phyloP scores from a whole-genome alignment of 139 green algal genomes.

The Chlorella sp. region DNA sequence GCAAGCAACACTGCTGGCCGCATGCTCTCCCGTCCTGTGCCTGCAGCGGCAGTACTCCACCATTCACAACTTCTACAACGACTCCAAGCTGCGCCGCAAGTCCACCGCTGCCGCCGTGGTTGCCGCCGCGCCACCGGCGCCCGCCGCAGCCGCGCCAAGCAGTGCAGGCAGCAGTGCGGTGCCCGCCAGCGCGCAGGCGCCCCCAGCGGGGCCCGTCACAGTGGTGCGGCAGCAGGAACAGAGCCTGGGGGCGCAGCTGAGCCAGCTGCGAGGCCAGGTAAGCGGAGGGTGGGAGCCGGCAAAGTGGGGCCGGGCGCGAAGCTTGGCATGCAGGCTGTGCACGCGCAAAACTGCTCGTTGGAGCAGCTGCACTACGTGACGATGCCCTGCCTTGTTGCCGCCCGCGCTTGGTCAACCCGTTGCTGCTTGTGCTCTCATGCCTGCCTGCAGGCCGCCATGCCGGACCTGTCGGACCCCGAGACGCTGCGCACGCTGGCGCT shows the following conservation, averaged over 20 bases:
- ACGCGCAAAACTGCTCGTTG: too few relatives aligned
- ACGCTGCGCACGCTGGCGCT: not conserved
- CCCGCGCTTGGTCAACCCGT: too few relatives aligned
- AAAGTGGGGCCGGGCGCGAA: too few relatives aligned
- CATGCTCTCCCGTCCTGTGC: too few relatives aligned
- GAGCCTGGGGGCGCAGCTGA: not conserved
- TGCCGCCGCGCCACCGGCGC: too few relatives aligned
- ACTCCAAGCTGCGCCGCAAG: not conserved
- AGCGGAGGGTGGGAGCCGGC: not conserved
- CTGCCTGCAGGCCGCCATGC: not conserved
- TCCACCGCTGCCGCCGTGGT: not conserved
- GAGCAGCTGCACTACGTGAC: too few relatives aligned
- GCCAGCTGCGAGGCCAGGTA: not conserved
- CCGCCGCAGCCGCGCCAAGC: not conserved
- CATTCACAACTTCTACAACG: slow-evolving; percentile 30
- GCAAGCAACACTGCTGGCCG: too few relatives aligned
- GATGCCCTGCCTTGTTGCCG: too few relatives aligned
- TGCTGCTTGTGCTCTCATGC: not conserved
- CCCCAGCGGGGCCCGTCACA: not conserved
- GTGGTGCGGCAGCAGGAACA: not conserved
- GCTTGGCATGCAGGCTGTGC: too few relatives aligned
- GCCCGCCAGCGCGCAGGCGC: not conserved
- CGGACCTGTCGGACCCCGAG: not conserved
- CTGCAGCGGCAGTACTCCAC: slow-evolving; percentile 16
- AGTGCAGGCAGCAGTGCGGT: too few relatives aligned